These are phyloP conservation scores for Arabis alpina DNA, from an alignment of 345 rosid genomes.

Conservation along the genomic window DNA sequence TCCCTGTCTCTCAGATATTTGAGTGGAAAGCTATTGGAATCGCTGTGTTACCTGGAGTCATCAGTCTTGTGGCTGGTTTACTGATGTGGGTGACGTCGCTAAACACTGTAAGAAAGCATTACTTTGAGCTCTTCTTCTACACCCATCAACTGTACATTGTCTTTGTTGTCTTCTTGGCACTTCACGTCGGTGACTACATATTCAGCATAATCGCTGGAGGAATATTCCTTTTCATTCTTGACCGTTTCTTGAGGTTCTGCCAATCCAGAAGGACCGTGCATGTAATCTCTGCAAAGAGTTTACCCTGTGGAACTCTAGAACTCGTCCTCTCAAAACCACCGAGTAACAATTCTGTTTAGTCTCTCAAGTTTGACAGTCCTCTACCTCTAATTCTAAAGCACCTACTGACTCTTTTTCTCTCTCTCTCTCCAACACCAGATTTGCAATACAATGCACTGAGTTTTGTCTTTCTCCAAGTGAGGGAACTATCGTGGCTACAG, in stretches of 20 bases:
- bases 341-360: constrained; percentile 50
- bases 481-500: constrained; percentile 88
- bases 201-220: constrained; percentile 79
- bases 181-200: constrained; percentile 79
- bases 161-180: constrained; percentile 74
- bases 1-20: constrained; percentile 52
- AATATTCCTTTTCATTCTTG: constrained; percentile 81
- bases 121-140: constrained; percentile 91
- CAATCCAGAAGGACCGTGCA: constrained; percentile 77
- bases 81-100: constrained; percentile 90
- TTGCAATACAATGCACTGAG: constrained; percentile 83
- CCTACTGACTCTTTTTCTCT: constrained; percentile 4
- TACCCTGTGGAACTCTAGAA: constrained; percentile 84
- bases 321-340: constrained; percentile 71
- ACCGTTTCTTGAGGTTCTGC: constrained; percentile 88
- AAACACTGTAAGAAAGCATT: constrained; percentile 63
- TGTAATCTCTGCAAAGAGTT: constrained; percentile 70
- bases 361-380: not conserved
- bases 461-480: constrained; percentile 81
- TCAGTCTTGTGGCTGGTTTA: constrained; percentile 78
- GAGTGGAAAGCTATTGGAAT: constrained; percentile 64
- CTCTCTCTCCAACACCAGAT: constrained; percentile 43
- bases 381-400: not conserved
- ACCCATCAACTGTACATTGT: constrained; percentile 86
- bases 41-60: constrained; percentile 73